These are phyloP conservation scores for Penicillium palitans DNA, from an alignment of 2,329 filamentous ascomycete species.

Conservation along the genomic window DNA sequence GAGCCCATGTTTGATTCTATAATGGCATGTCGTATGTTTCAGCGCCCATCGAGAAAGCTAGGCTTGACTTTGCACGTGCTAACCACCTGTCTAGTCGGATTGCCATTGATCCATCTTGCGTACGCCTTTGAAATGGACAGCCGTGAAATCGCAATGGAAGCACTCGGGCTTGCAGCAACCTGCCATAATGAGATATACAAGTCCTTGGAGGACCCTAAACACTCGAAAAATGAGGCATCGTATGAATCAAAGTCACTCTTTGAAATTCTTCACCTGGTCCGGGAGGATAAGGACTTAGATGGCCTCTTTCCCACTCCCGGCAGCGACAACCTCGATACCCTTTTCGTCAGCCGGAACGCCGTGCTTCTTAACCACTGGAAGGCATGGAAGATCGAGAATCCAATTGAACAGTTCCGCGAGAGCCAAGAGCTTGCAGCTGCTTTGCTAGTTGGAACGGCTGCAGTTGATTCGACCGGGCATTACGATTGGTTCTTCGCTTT, in stretches of 20 bases:
- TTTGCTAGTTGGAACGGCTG: slow-evolving; percentile 40
- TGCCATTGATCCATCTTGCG: slow-evolving; percentile 91
- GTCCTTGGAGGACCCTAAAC: slow-evolving; percentile 69
- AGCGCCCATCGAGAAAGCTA: not conserved
- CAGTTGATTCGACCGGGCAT: slow-evolving; percentile 42
- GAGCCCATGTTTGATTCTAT: slow-evolving; percentile 79
- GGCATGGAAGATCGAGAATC: slow-evolving; percentile 72
- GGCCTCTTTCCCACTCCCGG: slow-evolving; percentile 61
- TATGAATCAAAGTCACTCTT: slow-evolving; percentile 63
- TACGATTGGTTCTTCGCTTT: slow-evolving; percentile 87
- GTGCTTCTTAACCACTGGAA: slow-evolving; percentile 87
- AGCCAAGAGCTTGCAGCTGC: slow-evolving; percentile 60
- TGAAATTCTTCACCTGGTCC: slow-evolving; percentile 70
- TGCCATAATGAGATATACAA: slow-evolving; percentile 60
- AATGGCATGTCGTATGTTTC: slow-evolving; percentile 69
- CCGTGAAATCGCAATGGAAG: slow-evolving; percentile 85
- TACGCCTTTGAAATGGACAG: slow-evolving; percentile 88
- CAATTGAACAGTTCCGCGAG: slow-evolving; percentile 71
- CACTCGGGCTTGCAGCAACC: slow-evolving; percentile 67
- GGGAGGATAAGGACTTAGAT: slow-evolving; percentile 68
- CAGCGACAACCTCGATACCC: slow-evolving; percentile 61
- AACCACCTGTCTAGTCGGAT: slow-evolving; percentile 64
- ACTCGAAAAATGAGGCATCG: slow-evolving; percentile 62
- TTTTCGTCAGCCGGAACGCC: slow-evolving; percentile 69
- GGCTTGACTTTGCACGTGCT: slow-evolving; percentile 19